phyloP scores from a whole-genome alignment of 495 filamentous ascomycete species.

The Evernia prunastri region DNA sequence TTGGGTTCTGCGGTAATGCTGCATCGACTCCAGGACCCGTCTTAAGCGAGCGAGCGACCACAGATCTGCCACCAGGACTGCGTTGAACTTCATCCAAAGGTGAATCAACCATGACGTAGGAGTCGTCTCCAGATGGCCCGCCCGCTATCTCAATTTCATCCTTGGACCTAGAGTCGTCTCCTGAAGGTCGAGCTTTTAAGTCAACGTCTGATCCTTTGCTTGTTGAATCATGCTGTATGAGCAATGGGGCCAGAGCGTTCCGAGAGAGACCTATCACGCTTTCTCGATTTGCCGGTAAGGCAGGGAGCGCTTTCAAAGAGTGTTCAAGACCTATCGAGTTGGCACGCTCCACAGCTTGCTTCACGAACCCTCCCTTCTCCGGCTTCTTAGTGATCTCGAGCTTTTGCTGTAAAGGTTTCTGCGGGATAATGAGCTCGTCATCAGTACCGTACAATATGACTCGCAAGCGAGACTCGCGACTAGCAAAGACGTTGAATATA shows the following conservation, averaged over 20 bases:
- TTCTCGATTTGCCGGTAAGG: slow-evolving; percentile 23
- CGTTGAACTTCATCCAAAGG: slow-evolving; percentile 27
- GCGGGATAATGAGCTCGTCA: slow-evolving; percentile 26
- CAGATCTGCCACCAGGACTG: slow-evolving; percentile 47
- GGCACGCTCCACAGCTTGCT: slow-evolving; percentile 19
- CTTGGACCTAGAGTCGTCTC: background rate
- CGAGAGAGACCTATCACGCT: slow-evolving; percentile 9
- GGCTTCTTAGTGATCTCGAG: slow-evolving; percentile 19
- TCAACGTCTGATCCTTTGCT: background rate
- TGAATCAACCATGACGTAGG: slow-evolving; percentile 2
- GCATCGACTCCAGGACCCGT: background rate
- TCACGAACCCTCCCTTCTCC: slow-evolving; percentile 18
- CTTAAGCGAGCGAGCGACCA: slow-evolving; percentile 24
- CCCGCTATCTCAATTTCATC: background rate
- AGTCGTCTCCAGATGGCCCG: slow-evolving; percentile 1
- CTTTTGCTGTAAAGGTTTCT: slow-evolving; percentile 16
- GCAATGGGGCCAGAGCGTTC: slow-evolving; percentile 2
- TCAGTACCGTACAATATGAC: slow-evolving; percentile 49
- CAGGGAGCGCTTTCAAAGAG: slow-evolving; percentile 26
- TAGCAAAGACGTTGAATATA: slow-evolving; percentile 46
- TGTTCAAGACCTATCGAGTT: slow-evolving; percentile 18
- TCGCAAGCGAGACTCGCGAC: slow-evolving; percentile 46
- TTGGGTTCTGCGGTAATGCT: slow-evolving; percentile 6
- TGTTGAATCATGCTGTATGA: slow-evolving; percentile 8
- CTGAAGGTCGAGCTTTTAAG: background rate